These are phyloP conservation scores for Lindgomyces ingoldianus DNA, from an alignment of 495 filamentous ascomycete species.

Conservation along the genomic window DNA sequence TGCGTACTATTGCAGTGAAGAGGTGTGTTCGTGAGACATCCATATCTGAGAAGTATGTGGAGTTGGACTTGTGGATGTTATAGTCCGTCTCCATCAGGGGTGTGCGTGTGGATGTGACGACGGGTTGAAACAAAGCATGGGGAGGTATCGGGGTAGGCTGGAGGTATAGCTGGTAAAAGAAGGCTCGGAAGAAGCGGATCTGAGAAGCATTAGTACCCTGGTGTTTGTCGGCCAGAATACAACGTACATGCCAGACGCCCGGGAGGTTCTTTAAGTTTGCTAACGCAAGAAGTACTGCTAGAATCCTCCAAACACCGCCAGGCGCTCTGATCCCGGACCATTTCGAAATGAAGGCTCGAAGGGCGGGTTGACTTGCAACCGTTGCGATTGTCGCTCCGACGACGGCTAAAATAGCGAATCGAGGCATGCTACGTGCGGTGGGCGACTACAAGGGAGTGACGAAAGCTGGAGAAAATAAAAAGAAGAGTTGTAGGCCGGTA, in stretches of 20 bases:
- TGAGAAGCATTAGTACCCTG: conserved; percentile 11
- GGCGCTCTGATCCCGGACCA: conserved; percentile 24
- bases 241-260: conserved; percentile 73
- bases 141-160: conserved; percentile 49
- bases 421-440: background rate
- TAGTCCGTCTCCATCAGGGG: conserved; percentile 73
- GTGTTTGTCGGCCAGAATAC: background rate
- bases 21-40: conserved; percentile 68
- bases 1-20: conserved; percentile 60
- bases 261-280: conserved; percentile 74
- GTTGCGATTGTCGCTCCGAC: conserved; percentile 11
- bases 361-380: conserved; percentile 16
- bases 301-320: conserved; percentile 52
- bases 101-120: conserved; percentile 60
- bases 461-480: background rate
- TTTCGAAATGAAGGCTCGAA: conserved; percentile 14
- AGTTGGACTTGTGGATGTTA: conserved; percentile 81
- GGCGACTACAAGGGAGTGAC: background rate
- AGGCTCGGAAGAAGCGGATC: conserved; percentile 60
- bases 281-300: conserved; percentile 57
- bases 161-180: conserved; percentile 61
- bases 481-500: background rate
- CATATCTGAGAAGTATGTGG: conserved; percentile 73
- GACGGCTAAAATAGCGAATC: conserved; percentile 7
- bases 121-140: conserved; percentile 62